Evolutionary conservation across 257 asterid species (phyloP), one percentile per base, ranked within the genome.

Genomic region (Anisodus tanguticus): DNA sequence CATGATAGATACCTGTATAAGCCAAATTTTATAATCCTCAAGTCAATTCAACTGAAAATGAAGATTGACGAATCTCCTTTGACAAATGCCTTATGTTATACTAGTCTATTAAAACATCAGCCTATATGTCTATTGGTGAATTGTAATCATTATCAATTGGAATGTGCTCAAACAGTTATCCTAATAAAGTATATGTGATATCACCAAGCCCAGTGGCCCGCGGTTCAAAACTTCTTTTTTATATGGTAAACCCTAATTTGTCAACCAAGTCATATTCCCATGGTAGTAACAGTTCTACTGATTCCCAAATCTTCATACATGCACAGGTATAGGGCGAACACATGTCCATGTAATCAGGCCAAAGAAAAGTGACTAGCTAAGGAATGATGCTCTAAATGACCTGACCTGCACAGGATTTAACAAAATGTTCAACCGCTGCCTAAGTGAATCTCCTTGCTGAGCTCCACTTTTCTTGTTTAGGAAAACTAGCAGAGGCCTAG

Each of bases 381-480:
- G 80, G 15, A 39, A 19, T 45, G 6, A 45, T 72, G 41, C 80
- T 72, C 41, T 72, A 72, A 82, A 22, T 77, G 85, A 84, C 85
- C 91, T 89, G 80, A 95, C 99, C 98, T 95, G 99, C 53, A 92
- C 98, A 87, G 98, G 98, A 88, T 95, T 95, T 72, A 95, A 90
- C 83, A 95, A 95, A 87, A 92, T 83, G 89, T 94, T 94, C 81
- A 95, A 87, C 82, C 98, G 90, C 85, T 85, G 98, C 89, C 88
- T 93, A 85, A 95, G 92, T 53, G 97, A 88, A 83, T 91, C 88
- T 83, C 99, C 99, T 76, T 97, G 90, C 89, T 92, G 98, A 87
- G 99, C 99, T 84, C 99, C 99, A 90, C 99, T 95, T 90, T 94
- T 95, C 88, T 90, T 93, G 92, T 94, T 95, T 83, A 94, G 90